These are phyloP conservation scores for Exophiala dermatitidis DNA, from an alignment of 2,329 filamentous ascomycete genomes.

Conservation along the genomic window DNA sequence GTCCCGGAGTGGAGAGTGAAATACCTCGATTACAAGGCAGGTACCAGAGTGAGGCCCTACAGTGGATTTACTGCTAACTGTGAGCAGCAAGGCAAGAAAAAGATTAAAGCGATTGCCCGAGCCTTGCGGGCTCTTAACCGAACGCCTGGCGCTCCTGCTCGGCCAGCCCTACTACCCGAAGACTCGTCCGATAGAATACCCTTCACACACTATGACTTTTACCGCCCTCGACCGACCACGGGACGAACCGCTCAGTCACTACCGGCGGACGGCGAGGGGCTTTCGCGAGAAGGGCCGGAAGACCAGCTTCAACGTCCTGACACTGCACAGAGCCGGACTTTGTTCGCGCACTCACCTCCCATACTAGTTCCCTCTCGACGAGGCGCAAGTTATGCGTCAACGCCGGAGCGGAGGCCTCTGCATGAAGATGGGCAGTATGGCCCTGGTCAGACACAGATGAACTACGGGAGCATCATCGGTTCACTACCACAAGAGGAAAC, in stretches of 20 bases:
- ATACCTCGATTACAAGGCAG: conserved; percentile 84
- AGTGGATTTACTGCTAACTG: conserved; percentile 13
- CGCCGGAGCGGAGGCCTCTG: conserved; percentile 18
- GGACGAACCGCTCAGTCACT: conserved; percentile 6
- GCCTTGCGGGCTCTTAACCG: conserved; percentile 58
- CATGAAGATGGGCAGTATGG: conserved; percentile 1
- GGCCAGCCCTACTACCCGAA: conserved; percentile 11
- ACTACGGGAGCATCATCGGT: conserved; percentile 59
- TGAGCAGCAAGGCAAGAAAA: conserved; percentile 69
- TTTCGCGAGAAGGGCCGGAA: conserved; percentile 16
- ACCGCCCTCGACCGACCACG: conserved; percentile 9
- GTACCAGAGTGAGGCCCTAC: not conserved
- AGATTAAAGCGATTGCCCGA: conserved; percentile 72
- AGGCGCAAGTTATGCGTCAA: conserved; percentile 26
- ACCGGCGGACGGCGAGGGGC: conserved; percentile 13
- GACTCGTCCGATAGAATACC: conserved; percentile 16
- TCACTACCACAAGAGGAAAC: conserved; percentile 35
- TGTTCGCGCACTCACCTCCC: conserved; percentile 31
- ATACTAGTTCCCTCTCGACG: conserved; percentile 34
- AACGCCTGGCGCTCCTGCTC: conserved; percentile 35
- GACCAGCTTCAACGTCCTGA: conserved; percentile 6
- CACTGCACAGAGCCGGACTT: conserved; percentile 26
- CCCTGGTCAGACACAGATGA: conserved; percentile 32
- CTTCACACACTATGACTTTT: conserved; percentile 28
- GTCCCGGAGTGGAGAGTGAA: conserved; percentile 94